phyloP scores from a whole-genome alignment of 805 yeast species.

The Zygosaccharomyces kombuchaensis region DNA sequence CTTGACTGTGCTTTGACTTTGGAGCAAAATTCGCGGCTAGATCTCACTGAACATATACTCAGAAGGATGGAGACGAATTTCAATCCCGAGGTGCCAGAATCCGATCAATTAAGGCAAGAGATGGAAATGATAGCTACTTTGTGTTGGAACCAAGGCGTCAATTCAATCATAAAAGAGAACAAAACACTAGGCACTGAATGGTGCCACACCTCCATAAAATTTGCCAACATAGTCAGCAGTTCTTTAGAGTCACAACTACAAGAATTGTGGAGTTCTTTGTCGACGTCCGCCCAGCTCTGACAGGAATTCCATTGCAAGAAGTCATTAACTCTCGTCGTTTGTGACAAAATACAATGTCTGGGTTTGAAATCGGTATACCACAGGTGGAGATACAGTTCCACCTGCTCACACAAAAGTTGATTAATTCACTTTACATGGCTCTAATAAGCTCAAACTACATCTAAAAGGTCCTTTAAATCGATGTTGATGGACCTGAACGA shows the following conservation, averaged over 20 bases:
- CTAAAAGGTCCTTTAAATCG: background rate
- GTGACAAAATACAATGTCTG: background rate
- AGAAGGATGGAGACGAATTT: constrained; percentile 4
- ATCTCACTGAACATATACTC: constrained; percentile 7
- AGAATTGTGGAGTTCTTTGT: constrained; percentile 31
- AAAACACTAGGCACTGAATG: constrained; percentile 23
- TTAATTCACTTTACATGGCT: background rate
- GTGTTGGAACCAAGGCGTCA: constrained; percentile 40
- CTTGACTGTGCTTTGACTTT: constrained; percentile 14
- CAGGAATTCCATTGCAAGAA: background rate
- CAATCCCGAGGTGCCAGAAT: background rate
- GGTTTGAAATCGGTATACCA: background rate
- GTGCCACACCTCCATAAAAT: constrained; percentile 31
- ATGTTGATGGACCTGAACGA: background rate
- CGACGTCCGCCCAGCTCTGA: constrained; percentile 14
- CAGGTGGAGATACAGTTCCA: constrained; percentile 8
- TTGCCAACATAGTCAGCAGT: constrained; percentile 27
- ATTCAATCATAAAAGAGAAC: constrained; percentile 22
- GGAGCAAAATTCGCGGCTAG: background rate
- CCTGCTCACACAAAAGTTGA: background rate
- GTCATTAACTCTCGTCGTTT: background rate
- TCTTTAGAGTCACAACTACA: constrained; percentile 25
- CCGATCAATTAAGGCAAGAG: constrained; percentile 22
- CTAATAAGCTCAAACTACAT: background rate
- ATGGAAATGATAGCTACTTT: constrained; percentile 37